A percentile compares a stretch with the other conserved stretches of the same genome.
phyloP scores from a whole-genome alignment of 108 stramenopile genomes.

The Cafeteria roenbergensis region DNA sequence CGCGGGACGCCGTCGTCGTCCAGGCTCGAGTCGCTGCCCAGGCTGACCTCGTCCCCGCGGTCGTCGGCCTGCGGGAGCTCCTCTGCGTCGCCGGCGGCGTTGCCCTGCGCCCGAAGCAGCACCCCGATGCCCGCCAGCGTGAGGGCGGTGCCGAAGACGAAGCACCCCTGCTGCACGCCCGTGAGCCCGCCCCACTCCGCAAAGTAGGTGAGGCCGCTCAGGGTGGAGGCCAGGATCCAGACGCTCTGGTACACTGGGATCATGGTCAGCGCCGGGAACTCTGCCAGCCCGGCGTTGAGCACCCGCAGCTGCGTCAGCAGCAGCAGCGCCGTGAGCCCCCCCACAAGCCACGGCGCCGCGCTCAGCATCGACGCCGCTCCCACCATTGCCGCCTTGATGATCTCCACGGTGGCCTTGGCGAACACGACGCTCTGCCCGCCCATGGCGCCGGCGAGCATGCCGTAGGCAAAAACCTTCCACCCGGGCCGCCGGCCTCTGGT shows the following conservation, averaged over 20 bases:
- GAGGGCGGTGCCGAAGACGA: slow-evolving; percentile 6
- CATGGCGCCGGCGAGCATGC: slow-evolving; percentile 31
- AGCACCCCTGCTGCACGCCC: not conserved
- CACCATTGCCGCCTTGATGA: slow-evolving; percentile 32
- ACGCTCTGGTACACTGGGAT: slow-evolving; percentile 41
- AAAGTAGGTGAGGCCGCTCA: slow-evolving; percentile 37
- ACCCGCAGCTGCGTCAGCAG: slow-evolving; percentile 33
- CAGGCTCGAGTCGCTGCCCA: no score
- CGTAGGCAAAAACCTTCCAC: slow-evolving; percentile 21
- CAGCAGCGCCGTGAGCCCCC: slow-evolving; percentile 17
- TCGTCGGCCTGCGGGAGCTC: no score
- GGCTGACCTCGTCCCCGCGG: no score
- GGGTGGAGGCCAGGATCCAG: slow-evolving; percentile 28
- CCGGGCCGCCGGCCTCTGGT: not conserved
- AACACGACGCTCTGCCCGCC: slow-evolving; percentile 34
- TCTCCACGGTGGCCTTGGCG: slow-evolving; percentile 33
- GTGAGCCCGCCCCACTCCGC: slow-evolving; percentile 27
- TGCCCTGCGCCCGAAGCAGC: no score
- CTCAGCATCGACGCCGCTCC: slow-evolving; percentile 21
- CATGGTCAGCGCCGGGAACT: slow-evolving; percentile 30
- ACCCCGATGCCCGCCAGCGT: slow-evolving; percentile 6
- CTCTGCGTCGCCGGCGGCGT: no score
- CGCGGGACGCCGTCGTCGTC: no score
- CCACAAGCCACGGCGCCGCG: slow-evolving; percentile 23
- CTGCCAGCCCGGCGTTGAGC: slow-evolving; percentile 34